phyloP scores from a whole-genome alignment of 2,329 filamentous ascomycete genomes.

The Byssothecium circinans region DNA sequence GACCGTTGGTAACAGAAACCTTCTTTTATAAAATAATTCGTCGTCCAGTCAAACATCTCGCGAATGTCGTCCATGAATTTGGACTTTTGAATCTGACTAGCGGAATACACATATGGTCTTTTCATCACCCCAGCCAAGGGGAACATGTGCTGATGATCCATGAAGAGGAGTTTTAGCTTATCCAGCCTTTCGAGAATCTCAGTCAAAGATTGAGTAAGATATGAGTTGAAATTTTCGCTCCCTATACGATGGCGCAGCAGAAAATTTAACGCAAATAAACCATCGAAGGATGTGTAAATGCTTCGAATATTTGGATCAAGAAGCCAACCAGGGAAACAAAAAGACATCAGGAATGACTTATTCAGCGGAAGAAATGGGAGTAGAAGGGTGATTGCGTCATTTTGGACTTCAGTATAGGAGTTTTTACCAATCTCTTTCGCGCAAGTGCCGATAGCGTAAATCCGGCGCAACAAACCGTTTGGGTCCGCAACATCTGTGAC shows the following conservation, averaged over 20 bases:
- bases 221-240: too few species aligned
- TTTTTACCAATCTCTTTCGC: too few species aligned
- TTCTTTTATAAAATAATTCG: background rate
- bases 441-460: background rate
- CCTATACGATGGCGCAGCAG: too few species aligned
- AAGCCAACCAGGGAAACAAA: slow-evolving; percentile 3
- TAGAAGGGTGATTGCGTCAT: slow-evolving; percentile 5
- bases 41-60: slow-evolving; percentile 5
- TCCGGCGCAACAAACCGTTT: slow-evolving; percentile 3
- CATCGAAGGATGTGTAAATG: slow-evolving; percentile 6
- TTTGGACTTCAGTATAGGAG: slow-evolving; percentile 6
- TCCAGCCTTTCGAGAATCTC: too few species aligned
- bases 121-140: too few species aligned
- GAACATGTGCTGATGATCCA: too few species aligned
- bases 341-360: slow-evolving; percentile 1
- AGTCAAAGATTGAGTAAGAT: too few species aligned
- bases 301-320: background rate
- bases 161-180: too few species aligned
- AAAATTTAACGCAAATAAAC: slow-evolving; percentile 2
- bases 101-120: too few species aligned
- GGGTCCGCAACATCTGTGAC: background rate
- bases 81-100: background rate
- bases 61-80: background rate
- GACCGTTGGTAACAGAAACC: background rate
- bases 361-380: slow-evolving; percentile 7